These are phyloP conservation scores for Jackrogersella minutella DNA, from an alignment of 495 filamentous ascomycete genomes.

Conservation along the genomic window DNA sequence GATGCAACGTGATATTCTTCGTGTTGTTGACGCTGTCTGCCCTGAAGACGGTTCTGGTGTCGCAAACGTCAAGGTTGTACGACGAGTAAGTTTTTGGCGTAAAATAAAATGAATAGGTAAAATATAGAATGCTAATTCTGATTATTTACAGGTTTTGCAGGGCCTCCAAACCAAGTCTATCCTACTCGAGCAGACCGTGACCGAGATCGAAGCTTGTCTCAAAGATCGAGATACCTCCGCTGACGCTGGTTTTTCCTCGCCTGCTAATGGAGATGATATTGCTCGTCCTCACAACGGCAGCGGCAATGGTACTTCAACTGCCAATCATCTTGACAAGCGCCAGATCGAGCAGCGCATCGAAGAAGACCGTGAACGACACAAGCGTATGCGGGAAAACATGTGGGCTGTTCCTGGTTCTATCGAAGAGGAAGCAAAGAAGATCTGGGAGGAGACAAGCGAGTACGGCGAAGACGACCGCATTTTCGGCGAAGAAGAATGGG, in stretches of 20 bases:
- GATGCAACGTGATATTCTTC: constrained; percentile 91
- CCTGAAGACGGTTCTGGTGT: constrained; percentile 89
- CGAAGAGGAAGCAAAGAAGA: constrained; percentile 67
- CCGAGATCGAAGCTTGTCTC: constrained; percentile 80
- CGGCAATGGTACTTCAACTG: constrained; percentile 41
- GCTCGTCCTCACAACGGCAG: constrained; percentile 44
- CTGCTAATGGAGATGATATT: constrained; percentile 47
- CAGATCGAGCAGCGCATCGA: constrained; percentile 96
- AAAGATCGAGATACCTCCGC: constrained; percentile 70
- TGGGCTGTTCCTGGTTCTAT: constrained; percentile 80
- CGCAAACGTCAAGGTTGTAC: constrained; percentile 91
- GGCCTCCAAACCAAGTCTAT: constrained; percentile 72
- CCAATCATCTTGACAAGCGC: constrained; percentile 74
- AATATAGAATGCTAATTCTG: constrained; percentile 1
- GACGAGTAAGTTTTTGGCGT: constrained; percentile 60
- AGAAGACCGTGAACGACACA: constrained; percentile 95
- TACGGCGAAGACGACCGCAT: constrained; percentile 84
- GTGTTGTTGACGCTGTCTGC: constrained; percentile 87
- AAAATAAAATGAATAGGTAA: neutral
- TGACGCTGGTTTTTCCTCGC: constrained; percentile 50
- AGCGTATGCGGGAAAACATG: constrained; percentile 84
- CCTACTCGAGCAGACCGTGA: constrained; percentile 70
- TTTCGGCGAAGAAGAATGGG: constrained; percentile 73
- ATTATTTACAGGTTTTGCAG: constrained; percentile 65
- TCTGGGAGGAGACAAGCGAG: constrained; percentile 83